A percentile compares a stretch with the other conserved stretches of the same genome.
phyloP scores from a whole-genome alignment of 2,329 filamentous ascomycete species.

The Dactylonectria estremocensis region DNA sequence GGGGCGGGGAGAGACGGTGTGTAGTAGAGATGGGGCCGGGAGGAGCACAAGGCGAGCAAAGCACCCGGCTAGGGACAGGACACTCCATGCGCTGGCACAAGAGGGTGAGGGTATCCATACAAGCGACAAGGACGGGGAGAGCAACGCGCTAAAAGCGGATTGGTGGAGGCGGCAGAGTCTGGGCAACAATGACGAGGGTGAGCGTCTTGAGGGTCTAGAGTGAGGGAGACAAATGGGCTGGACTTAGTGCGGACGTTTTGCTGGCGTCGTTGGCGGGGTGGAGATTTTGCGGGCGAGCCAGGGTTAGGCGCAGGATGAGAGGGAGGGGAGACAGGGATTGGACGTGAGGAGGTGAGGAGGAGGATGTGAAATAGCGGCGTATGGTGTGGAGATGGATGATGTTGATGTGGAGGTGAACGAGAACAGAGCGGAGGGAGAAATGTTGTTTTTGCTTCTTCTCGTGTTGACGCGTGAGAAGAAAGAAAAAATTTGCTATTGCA shows the following conservation, averaged over 20 bases:
- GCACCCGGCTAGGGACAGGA: constrained; percentile 38
- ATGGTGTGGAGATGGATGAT: constrained; percentile 23
- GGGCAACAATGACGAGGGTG: constrained; percentile 38
- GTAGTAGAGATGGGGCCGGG: constrained; percentile 39
- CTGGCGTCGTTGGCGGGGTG: constrained; percentile 40
- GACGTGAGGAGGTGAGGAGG: constrained; percentile 14
- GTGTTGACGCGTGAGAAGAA: neutral
- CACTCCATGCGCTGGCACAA: constrained; percentile 46
- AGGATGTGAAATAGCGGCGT: neutral
- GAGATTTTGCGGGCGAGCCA: constrained; percentile 29
- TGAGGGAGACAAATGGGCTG: constrained; percentile 13
- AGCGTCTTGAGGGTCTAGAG: constrained; percentile 27
- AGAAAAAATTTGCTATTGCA: constrained; percentile 1
- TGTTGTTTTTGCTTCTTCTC: neutral
- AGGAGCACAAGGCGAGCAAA: constrained; percentile 42
- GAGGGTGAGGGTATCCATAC: constrained; percentile 40
- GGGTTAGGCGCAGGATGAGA: constrained; percentile 30
- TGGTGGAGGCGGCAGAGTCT: constrained; percentile 22
- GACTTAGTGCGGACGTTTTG: constrained; percentile 36
- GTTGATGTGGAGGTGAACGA: constrained; percentile 21
- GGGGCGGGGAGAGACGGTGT: constrained; percentile 31
- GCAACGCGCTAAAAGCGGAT: constrained; percentile 24
- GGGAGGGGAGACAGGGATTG: constrained; percentile 32
- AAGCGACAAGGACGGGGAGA: constrained; percentile 31
- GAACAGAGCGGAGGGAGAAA: constrained; percentile 13